Conservation (phyloP, 441 rosid genomes). For the Erodium trifolium region DNA sequence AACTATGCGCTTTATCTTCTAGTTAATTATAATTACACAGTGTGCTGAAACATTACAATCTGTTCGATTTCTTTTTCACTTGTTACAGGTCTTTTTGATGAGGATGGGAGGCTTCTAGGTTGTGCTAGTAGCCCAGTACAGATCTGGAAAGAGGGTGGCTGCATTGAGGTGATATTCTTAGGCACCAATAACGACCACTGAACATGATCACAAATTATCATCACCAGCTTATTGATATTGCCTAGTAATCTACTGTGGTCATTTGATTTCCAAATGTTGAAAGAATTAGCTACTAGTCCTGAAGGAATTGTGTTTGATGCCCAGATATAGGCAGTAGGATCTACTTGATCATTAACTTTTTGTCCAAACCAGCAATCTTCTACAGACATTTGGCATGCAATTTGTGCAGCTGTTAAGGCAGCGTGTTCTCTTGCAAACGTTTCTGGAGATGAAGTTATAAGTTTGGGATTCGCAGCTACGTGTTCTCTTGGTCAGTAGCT, state of each 20-base stretch:
- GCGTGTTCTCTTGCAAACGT: conserved; percentile 71
- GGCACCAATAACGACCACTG: no score
- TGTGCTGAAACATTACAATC: no score
- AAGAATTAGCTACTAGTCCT: neutral
- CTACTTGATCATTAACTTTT: neutral
- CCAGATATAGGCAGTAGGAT: neutral
- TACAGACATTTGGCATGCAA: conserved; percentile 91
- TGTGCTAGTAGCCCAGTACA: no score
- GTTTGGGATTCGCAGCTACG: conserved; percentile 85
- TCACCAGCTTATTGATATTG: neutral
- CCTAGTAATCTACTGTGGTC: neutral
- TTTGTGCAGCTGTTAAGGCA: conserved; percentile 70
- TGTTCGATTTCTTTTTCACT: no score
- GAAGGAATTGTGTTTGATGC: neutral
- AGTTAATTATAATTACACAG: no score
- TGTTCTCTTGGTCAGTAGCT: conserved; percentile 79
- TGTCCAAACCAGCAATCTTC: conserved; percentile 74
- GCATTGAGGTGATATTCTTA: no score
- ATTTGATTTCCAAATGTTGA: neutral
- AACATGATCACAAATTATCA: no score
- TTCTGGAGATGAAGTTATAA: conserved; percentile 53
- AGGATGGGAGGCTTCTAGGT: no score
- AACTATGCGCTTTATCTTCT: no score
- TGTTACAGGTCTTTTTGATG: no score
- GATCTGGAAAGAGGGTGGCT: no score